Evolutionary conservation across 148 eudicot species (phyloP).

Genomic region (Gaultheria prostrata): DNA sequence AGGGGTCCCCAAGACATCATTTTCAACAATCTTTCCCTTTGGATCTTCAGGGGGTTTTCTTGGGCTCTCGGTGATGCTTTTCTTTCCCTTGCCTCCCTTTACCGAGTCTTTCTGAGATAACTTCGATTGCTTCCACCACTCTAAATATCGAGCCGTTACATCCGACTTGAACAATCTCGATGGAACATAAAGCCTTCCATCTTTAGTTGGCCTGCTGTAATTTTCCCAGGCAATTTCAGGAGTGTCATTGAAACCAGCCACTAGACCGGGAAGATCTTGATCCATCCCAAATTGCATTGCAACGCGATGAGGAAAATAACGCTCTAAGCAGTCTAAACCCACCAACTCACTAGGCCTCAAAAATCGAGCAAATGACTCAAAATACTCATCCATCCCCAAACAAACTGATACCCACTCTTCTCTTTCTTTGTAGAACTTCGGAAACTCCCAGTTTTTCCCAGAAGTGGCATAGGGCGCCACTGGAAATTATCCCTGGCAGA

Average conservation of each 20-base stretch:
- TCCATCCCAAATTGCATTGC: constrained; percentile 57
- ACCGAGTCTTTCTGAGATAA: not conserved
- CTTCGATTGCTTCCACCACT: constrained; percentile 11
- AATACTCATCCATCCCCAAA: constrained; percentile 15
- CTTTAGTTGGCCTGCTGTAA: constrained; percentile 16
- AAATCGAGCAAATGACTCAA: constrained; percentile 31
- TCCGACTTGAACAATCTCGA: constrained; percentile 14
- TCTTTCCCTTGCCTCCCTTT: not conserved
- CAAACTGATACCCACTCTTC: constrained; percentile 20
- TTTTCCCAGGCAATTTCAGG: constrained; percentile 23
- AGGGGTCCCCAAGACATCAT: not conserved
- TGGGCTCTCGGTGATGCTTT: not conserved
- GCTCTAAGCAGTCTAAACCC: constrained; percentile 39
- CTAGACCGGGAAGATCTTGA: constrained; percentile 37
- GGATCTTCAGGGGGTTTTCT: not conserved
- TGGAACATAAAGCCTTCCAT: constrained; percentile 15
- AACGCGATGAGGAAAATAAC: constrained; percentile 48
- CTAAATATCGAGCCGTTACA: constrained; percentile 6
- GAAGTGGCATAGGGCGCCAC: constrained; percentile 45
- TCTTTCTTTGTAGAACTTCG: constrained; percentile 20
- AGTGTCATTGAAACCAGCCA: not conserved
- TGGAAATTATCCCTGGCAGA: constrained; percentile 6
- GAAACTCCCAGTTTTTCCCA: constrained; percentile 11
- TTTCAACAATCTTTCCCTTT: not conserved
- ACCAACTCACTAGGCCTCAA: constrained; percentile 37